A percentile compares a stretch with the other conserved stretches of the same genome.
These are phyloP conservation scores for Penicillium arizonense DNA, from an alignment of 495 filamentous ascomycete genomes.

Conservation along the genomic window DNA sequence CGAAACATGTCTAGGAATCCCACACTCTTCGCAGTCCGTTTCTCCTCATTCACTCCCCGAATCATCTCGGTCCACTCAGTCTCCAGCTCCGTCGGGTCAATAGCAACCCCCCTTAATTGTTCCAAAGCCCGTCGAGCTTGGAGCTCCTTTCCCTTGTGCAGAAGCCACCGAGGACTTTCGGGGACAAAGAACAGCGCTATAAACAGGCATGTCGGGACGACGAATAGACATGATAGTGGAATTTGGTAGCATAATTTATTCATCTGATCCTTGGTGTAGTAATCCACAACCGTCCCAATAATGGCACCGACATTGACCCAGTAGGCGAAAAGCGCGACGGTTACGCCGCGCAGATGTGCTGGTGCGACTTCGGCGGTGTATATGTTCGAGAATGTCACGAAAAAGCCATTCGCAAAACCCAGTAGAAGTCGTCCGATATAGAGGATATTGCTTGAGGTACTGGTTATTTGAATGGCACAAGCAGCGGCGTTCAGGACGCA, in stretches of 20 bases:
- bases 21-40: no score
- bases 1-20: no score
- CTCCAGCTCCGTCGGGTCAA: no score
- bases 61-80: no score
- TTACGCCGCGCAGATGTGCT: slow-evolving; percentile 28
- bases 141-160: slow-evolving; percentile 45
- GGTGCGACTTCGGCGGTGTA: slow-evolving; percentile 34
- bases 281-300: slow-evolving; percentile 53
- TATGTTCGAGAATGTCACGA: slow-evolving; percentile 61
- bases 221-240: slow-evolving; percentile 57
- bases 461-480: neutral
- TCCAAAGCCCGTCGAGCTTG: slow-evolving; percentile 45
- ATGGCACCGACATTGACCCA: neutral
- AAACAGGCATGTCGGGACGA: slow-evolving; percentile 52
- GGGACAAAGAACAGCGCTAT: slow-evolving; percentile 58
- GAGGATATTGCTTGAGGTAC: slow-evolving; percentile 10
- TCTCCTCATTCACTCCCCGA: no score
- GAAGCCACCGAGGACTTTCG: slow-evolving; percentile 63
- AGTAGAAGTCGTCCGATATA: slow-evolving; percentile 57
- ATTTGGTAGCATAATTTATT: slow-evolving; percentile 50
- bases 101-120: slow-evolving; percentile 16
- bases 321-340: slow-evolving; percentile 32
- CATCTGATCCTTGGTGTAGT: slow-evolving; percentile 48
- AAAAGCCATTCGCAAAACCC: slow-evolving; percentile 54
- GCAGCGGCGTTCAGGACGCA: no score